These are phyloP conservation scores for Pseudopyricularia cyperi DNA, from an alignment of 2,329 filamentous ascomycete species.

Conservation along the genomic window DNA sequence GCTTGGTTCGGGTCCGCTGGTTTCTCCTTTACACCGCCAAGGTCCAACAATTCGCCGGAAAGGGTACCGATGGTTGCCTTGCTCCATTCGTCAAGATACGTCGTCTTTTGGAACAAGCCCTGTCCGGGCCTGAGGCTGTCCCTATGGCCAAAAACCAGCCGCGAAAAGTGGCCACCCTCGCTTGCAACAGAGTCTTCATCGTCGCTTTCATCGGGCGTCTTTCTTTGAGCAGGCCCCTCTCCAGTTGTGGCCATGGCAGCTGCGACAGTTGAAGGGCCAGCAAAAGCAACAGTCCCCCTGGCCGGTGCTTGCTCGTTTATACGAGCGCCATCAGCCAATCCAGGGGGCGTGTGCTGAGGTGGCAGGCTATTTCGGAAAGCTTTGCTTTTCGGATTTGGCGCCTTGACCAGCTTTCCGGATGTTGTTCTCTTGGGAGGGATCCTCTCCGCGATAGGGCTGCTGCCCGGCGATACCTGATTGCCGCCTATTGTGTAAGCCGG, in stretches of 20 bases:
- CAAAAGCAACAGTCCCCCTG: not conserved
- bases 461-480: not conserved
- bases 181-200: slow-evolving; percentile 15
- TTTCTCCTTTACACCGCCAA: slow-evolving; percentile 25
- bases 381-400: slow-evolving; percentile 10
- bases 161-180: slow-evolving; percentile 21
- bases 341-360: slow-evolving; percentile 4
- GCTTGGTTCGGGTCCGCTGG: slow-evolving; percentile 38
- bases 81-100: slow-evolving; percentile 61
- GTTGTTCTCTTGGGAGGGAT: not conserved
- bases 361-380: slow-evolving; percentile 10
- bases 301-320: not conserved
- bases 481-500: not conserved
- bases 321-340: not conserved
- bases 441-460: not conserved
- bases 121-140: slow-evolving; percentile 32
- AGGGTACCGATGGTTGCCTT: slow-evolving; percentile 51
- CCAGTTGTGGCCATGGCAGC: not conserved
- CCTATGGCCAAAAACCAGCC: slow-evolving; percentile 26
- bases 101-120: slow-evolving; percentile 43
- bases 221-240: not conserved
- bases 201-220: slow-evolving; percentile 11
- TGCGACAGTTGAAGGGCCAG: not conserved
- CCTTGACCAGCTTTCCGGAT: slow-evolving; percentile 11
- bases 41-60: slow-evolving; percentile 44